Conservation (phyloP, 2,329 filamentous ascomycete genomes). For the Microdochium trichocladiopsis region DNA sequence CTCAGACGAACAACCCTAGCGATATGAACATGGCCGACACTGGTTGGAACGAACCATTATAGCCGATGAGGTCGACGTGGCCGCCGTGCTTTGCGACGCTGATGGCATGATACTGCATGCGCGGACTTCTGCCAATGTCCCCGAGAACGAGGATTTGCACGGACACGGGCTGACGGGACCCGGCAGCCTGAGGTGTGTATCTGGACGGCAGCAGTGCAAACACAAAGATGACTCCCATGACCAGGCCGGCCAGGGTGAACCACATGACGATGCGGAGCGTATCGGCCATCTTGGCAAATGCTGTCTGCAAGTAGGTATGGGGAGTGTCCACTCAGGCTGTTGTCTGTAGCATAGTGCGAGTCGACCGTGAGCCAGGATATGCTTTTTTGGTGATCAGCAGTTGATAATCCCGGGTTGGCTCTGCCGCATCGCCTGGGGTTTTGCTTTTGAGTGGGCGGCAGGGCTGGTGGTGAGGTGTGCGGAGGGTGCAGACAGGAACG, state of each 20-base stretch:
- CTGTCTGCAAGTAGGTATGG: no score
- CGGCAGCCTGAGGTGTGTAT: slow-evolving; percentile 27
- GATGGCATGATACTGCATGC: slow-evolving; percentile 97
- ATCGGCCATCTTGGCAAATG: slow-evolving; percentile 13
- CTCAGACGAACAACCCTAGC: slow-evolving; percentile 4
- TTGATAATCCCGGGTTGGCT: no score
- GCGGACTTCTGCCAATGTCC: slow-evolving; percentile 90
- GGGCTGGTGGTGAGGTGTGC: no score
- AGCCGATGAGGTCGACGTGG: slow-evolving; percentile 79
- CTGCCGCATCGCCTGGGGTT: no score
- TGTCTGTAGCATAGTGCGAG: no score
- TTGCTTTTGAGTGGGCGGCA: no score
- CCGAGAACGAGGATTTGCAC: slow-evolving; percentile 88
- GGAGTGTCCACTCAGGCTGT: no score
- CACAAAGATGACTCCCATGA: slow-evolving; percentile 20
- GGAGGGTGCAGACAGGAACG: no score
- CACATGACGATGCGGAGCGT: slow-evolving; percentile 15
- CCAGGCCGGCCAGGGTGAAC: slow-evolving; percentile 13
- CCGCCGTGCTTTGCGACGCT: slow-evolving; percentile 81
- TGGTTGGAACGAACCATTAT: slow-evolving; percentile 68
- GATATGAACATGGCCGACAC: no score
- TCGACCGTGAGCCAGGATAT: no score
- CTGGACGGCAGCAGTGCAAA: slow-evolving; percentile 25
- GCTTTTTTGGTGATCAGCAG: no score
- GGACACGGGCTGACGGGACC: slow-evolving; percentile 16